Base-by-base conservation (phyloP, 2,329 filamentous ascomycete species). In the Lasiodiplodia sp. region DNA sequence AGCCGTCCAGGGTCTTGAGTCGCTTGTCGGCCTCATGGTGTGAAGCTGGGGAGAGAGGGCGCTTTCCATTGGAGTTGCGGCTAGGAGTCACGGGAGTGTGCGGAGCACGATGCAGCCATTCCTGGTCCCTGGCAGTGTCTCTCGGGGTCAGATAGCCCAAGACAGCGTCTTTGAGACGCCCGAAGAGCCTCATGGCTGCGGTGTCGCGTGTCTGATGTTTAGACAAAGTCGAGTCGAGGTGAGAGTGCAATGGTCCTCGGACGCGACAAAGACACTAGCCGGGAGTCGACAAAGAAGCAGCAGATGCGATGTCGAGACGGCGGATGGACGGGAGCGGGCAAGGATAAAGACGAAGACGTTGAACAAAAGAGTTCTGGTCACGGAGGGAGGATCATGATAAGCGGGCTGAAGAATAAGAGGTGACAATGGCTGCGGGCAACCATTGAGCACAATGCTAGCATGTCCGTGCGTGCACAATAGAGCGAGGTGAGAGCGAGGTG, bases 251-350 rank as follows among this genome's bases (percentile, higher is more conserved):
- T 23, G 12, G 4, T 14, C 16, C 12, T 21, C 16, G 14, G 23
- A 6, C 21, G 31, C 31, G n/a, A 64, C 44, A 64, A 64, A 52
- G 58, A 51, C 8, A 2, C 6, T 2, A n/a, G 21, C 56, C 11
- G 21, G 37, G 38, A 49, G 28, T 6, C 28, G 47, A 63, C 44
- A 52, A 63, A 63, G 60, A 52, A 51, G 34, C 21, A 51, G 40
- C 4, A 16, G 57, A 34, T n/a, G 58, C 60, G 23, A 52, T 16
- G 57, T 14, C 3, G 47, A 21, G 16, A 31, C 18, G 34, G 18
- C n/a, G 38, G 38, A 60, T 60, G 34, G 47, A 52, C 60, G 60
- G 12, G 37, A 64, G 44, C 60, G 47, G 60, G 18, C n/a, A 52
- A 38, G n/a, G 18, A 11, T 14, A 53, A 53, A 37, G 55, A 57